Evolutionary conservation across 2,329 filamentous ascomycete species (phyloP).

Genomic region (Alternaria sp.): DNA sequence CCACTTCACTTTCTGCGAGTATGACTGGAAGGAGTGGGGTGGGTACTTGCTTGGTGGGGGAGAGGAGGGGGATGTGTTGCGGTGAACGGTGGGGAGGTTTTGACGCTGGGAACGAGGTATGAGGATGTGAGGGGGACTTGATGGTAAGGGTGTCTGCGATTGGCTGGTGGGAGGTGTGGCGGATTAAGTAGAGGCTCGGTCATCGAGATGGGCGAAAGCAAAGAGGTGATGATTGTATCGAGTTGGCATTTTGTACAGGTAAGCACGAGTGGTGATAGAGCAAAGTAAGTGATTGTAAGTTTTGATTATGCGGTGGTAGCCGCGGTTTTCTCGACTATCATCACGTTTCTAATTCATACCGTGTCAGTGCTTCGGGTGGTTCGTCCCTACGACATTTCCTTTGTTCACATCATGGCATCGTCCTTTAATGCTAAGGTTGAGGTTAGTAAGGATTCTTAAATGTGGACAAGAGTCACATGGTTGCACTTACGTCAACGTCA

Average conservation of each 20-base stretch:
- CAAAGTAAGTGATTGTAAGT: background rate
- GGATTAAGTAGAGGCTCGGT: background rate
- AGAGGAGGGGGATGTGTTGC: background rate
- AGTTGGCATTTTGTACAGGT: background rate
- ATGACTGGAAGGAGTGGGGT: slow-evolving; percentile 16
- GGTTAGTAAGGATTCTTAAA: slow-evolving; percentile 32
- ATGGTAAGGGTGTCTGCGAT: background rate
- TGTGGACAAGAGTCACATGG: slow-evolving; percentile 17
- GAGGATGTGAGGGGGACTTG: background rate
- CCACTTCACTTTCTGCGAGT: slow-evolving; percentile 7
- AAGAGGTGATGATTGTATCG: background rate
- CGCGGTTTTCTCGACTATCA: background rate
- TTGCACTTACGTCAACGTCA: slow-evolving; percentile 63
- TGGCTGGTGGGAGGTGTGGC: background rate
- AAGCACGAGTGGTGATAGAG: background rate
- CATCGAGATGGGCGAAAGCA: background rate
- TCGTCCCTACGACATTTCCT: slow-evolving; percentile 1
- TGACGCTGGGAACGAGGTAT: slow-evolving; percentile 4
- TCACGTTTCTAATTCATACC: background rate
- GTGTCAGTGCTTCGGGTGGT: slow-evolving; percentile 27
- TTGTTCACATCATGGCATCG: slow-evolving; percentile 17
- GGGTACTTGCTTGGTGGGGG: slow-evolving; percentile 7
- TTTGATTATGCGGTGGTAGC: background rate
- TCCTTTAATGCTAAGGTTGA: slow-evolving; percentile 42
- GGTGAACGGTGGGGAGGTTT: slow-evolving; percentile 7